Percentiles rank a stretch among this genome's conserved stretches.
phyloP scores from a whole-genome alignment of 345 rosid genomes.

The Turnera subulata region DNA sequence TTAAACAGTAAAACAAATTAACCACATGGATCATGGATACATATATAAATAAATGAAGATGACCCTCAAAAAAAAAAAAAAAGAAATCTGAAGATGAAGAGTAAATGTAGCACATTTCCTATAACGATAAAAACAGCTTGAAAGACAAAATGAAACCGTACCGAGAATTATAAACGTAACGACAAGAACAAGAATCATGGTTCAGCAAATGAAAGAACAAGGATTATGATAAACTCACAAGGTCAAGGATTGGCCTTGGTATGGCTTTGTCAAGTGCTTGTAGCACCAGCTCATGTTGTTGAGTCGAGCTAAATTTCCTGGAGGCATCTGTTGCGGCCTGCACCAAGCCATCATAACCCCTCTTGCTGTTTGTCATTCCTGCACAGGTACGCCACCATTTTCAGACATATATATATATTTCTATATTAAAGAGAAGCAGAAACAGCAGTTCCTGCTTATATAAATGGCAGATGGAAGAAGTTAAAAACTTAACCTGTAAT shows the following conservation, averaged over 20 bases:
- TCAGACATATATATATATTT: no score
- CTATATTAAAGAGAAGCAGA: no score
- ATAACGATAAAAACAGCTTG: no score
- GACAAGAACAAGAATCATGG: no score
- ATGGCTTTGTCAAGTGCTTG: conserved; percentile 53
- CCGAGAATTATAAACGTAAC: no score
- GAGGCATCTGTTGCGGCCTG: conserved; percentile 54
- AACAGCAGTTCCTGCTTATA: neutral
- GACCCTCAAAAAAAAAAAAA: neutral
- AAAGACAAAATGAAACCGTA: no score
- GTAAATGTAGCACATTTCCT: no score
- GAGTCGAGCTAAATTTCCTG: conserved; percentile 32
- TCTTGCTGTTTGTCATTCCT: conserved; percentile 41
- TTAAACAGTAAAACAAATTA: no score
- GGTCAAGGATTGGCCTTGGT: conserved; percentile 42
- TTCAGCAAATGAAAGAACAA: no score
- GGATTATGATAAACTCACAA: conserved; percentile 36
- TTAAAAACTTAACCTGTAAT: conserved; percentile 47
- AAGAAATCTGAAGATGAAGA: no score
- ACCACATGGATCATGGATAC: no score
- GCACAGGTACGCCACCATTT: neutral
- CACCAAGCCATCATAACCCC: conserved; percentile 61
- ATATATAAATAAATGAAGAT: no score
- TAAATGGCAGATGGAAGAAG: neutral
- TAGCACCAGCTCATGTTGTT: conserved; percentile 60